Conservation (phyloP, 2,329 filamentous ascomycete species). For the Thielaviopsis ethacetica region DNA sequence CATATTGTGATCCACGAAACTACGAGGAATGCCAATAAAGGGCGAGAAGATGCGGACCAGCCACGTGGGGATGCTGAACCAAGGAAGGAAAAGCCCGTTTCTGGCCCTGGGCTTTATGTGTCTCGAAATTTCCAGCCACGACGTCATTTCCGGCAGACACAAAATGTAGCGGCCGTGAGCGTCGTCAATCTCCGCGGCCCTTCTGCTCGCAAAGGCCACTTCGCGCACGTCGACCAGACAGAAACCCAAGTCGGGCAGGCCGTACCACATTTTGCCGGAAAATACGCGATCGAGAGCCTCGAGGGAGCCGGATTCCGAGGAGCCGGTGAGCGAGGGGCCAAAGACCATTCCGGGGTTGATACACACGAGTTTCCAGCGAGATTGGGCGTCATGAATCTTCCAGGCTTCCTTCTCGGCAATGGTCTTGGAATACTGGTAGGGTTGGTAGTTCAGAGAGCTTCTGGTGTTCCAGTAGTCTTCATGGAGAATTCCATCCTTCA, state of each 20-base stretch:
- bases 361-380: constrained; percentile 12
- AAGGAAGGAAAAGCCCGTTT: constrained; percentile 11
- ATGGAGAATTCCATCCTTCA: neutral
- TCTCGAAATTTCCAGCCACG: constrained; percentile 10
- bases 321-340: constrained; percentile 12
- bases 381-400: constrained; percentile 12
- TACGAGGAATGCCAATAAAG: constrained; percentile 7
- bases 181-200: neutral
- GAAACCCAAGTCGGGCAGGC: constrained; percentile 16
- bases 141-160: constrained; percentile 4
- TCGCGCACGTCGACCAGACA: constrained; percentile 15
- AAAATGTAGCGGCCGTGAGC: constrained; percentile 11
- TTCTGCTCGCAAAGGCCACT: constrained; percentile 14
- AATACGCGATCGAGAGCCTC: constrained; percentile 16
- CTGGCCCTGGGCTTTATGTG: constrained; percentile 6
- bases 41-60: neutral
- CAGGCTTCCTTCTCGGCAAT: constrained; percentile 12
- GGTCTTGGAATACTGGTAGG: constrained; percentile 11
- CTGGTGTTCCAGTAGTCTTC: constrained; percentile 1
- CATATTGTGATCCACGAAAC: constrained; percentile 14
- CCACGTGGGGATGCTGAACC: constrained; percentile 5
- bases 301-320: constrained; percentile 15
- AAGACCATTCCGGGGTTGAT: constrained; percentile 12
- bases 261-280: constrained; percentile 15
- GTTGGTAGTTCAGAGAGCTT: neutral